These are phyloP conservation scores for Hypoxylon trugodes DNA, from an alignment of 495 filamentous ascomycete genomes.

Conservation along the genomic window DNA sequence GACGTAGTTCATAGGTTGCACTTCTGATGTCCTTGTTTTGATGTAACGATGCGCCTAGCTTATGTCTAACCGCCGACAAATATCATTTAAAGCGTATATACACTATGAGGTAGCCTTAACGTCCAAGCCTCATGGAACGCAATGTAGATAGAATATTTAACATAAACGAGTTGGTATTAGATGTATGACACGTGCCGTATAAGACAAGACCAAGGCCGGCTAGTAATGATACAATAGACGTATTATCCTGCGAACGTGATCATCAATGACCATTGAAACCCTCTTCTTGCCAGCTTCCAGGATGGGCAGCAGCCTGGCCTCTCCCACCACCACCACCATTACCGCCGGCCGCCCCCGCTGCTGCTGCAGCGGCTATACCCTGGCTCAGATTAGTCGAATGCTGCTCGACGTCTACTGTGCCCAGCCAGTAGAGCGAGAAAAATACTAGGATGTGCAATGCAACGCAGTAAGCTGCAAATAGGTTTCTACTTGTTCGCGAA, in stretches of 20 bases:
- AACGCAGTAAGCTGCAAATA: conserved; percentile 95
- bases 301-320: conserved; percentile 31
- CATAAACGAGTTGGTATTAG: conserved; percentile 21
- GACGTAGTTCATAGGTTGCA: neutral
- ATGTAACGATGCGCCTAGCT: neutral
- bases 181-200: conserved; percentile 24
- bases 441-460: conserved; percentile 89
- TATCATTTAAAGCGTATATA: neutral
- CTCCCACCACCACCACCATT: conserved; percentile 30
- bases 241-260: conserved; percentile 14
- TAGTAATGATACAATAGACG: conserved; percentile 34
- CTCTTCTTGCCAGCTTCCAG: conserved; percentile 50
- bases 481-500: conserved; percentile 86
- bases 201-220: conserved; percentile 31
- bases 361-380: conserved; percentile 44
- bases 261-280: conserved; percentile 49
- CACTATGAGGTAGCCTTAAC: neutral
- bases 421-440: conserved; percentile 84
- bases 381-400: conserved; percentile 47
- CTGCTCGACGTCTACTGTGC: conserved; percentile 57
- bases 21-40: neutral
- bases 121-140: neutral
- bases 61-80: neutral
- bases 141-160: conserved; percentile 1
- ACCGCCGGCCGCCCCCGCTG: conserved; percentile 36